A percentile compares a stretch with the other conserved stretches of the same genome.
These are phyloP conservation scores for Coprinellus micaceus DNA, from an alignment of 768 basidiomycete genomes.

Conservation along the genomic window DNA sequence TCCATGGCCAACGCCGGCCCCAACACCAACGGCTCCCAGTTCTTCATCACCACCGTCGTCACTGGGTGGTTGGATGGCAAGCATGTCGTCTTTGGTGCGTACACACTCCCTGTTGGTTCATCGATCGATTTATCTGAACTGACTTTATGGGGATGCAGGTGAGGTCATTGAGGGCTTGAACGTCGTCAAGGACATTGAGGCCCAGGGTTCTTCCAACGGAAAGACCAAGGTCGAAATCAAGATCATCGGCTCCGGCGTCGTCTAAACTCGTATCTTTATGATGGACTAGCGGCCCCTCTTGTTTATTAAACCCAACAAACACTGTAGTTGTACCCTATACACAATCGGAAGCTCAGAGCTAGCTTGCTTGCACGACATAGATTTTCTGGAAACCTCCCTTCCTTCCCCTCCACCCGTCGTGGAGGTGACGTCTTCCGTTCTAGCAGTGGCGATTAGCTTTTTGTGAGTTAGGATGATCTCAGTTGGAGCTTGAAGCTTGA, in stretches of 20 bases:
- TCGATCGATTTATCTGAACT: background rate
- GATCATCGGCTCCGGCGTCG: slow-evolving; percentile 54
- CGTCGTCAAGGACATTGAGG: slow-evolving; percentile 44
- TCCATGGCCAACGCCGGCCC: slow-evolving; percentile 80
- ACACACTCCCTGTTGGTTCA: slow-evolving; percentile 3
- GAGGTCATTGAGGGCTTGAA: slow-evolving; percentile 68
- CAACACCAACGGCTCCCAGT: slow-evolving; percentile 84
- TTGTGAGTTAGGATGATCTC: too few species aligned
- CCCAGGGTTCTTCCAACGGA: slow-evolving; percentile 35
- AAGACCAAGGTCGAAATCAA: slow-evolving; percentile 41
- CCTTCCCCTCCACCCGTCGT: background rate
- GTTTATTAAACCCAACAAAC: background rate
- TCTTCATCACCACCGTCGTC: slow-evolving; percentile 84
- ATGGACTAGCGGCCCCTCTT: background rate
- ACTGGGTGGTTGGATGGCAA: slow-evolving; percentile 79
- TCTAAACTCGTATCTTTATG: slow-evolving; percentile 21
- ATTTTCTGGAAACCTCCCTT: background rate
- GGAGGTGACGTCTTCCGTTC: too few species aligned
- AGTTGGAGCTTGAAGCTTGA: too few species aligned
- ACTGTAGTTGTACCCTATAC: background rate
- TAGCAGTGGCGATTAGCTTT: too few species aligned
- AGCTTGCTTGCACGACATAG: background rate
- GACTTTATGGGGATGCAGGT: slow-evolving; percentile 32
- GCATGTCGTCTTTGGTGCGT: slow-evolving; percentile 82
- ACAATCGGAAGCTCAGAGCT: background rate